A percentile compares a stretch with the other conserved stretches of the same genome.
Conservation (phyloP, 2,329 filamentous ascomycete species). For the Ophiostoma fasciatum region DNA sequence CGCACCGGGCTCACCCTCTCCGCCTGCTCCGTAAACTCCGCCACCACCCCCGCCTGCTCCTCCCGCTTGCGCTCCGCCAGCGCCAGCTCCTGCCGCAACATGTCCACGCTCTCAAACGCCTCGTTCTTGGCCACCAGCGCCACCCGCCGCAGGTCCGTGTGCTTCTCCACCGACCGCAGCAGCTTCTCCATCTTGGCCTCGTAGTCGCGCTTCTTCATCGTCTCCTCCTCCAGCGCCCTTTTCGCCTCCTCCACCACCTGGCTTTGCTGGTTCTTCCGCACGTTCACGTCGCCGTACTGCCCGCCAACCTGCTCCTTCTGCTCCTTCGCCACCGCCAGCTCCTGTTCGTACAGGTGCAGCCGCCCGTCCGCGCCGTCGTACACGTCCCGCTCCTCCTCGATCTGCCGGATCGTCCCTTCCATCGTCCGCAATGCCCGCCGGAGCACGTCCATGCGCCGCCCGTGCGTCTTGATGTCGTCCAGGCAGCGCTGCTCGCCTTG, state of each 20-base stretch:
- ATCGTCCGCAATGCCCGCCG: conserved; percentile 42
- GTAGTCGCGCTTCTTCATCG: conserved; percentile 21
- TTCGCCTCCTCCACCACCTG: conserved; percentile 25
- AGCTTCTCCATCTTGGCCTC: conserved; percentile 39
- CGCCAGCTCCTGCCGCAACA: background rate
- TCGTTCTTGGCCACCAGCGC: conserved; percentile 48
- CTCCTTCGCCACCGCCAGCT: conserved; percentile 37
- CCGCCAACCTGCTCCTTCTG: conserved; percentile 33
- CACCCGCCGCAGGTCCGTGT: conserved; percentile 33
- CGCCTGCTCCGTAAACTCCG: conserved; percentile 41
- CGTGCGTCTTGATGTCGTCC: conserved; percentile 33
- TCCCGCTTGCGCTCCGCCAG: conserved; percentile 31
- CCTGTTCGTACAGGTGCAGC: conserved; percentile 41
- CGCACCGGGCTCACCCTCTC: conserved; percentile 35
- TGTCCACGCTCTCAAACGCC: conserved; percentile 28
- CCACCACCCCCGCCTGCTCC: conserved; percentile 30
- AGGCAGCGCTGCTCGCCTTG: conserved; percentile 33
- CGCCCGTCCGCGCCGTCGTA: conserved; percentile 54
- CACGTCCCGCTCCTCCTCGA: conserved; percentile 46
- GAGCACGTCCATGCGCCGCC: conserved; percentile 25
- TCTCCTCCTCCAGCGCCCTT: conserved; percentile 19
- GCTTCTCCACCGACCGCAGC: conserved; percentile 34
- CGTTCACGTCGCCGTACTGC: conserved; percentile 36
- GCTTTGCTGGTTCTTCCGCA: conserved; percentile 35
- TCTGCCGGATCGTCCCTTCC: conserved; percentile 39